Evolutionary conservation across 176 grass and related monocot species (phyloP), one percentile per base, ranked within the genome.

Genomic region (Calamus simplicifolius): DNA sequence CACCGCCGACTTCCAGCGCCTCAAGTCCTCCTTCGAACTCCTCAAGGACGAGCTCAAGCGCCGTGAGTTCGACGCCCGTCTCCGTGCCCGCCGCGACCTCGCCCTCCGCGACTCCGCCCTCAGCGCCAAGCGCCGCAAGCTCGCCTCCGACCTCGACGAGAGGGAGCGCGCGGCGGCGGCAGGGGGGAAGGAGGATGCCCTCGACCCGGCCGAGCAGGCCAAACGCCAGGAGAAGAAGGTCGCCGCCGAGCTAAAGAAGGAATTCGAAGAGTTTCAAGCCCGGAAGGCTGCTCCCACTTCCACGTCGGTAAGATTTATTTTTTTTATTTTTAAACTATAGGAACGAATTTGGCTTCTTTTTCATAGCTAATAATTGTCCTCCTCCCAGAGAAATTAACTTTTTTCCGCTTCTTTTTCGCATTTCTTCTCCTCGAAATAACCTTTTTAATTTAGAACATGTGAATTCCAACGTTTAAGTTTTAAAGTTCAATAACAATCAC

Each of bases 1-100:
- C 66, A 97, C 83, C 69, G 78, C 87, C 27, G 87, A 98, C 55
- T 98, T 98, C 72, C 84, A 98, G 69, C 30, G 27, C 23, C 93
- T 98, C 55, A 64, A 62, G 5, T 57, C 72, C 66, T 91, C 87
- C 16, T 92, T 92, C 72, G 78, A 85, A 27, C 5, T 92, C 53
- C 71, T 97, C 51, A 72, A 77, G 0, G 87, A 92, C 57, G 87
- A 98, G 65, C 61, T 79, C 16, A 48, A 72, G n/a, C 80, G 87
- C 61, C 75, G 78, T n/a, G 68, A 71, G 30, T 91, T 97, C 43
- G 84, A 91, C 57, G 87, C 69, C 4, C 78, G 79, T 49, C 78
- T 97, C 23, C 83, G 87, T 4, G 75, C 66, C 29, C 71, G 66
- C 17, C 82, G 83, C 6, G 83, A 90, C 73, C 72, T 66, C 21